These are phyloP conservation scores for Immersiporthe knoxdaviesiana DNA, from an alignment of 2,329 filamentous ascomycete species.

Conservation along the genomic window DNA sequence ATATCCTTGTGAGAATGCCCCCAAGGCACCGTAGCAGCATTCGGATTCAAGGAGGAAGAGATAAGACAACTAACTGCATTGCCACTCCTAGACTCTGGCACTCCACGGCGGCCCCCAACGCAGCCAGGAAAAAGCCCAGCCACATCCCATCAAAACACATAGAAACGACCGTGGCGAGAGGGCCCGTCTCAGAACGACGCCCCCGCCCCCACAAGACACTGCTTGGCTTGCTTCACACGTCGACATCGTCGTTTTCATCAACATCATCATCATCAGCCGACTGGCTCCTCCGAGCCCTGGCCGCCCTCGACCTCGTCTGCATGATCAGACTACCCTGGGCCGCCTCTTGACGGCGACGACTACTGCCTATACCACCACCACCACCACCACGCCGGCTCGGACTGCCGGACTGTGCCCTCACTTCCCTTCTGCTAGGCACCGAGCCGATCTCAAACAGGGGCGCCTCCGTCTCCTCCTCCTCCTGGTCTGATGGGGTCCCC, in stretches of 20 bases:
- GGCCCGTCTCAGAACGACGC: not conserved
- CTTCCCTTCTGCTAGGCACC: not conserved
- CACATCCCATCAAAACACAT: not conserved
- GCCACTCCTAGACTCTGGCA: not conserved
- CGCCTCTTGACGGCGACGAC: not conserved
- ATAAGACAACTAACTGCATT: not conserved
- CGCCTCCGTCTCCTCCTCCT: not conserved
- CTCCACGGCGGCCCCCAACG: not conserved
- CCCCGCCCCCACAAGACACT: not conserved
- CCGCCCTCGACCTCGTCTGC: not conserved
- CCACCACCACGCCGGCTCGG: not conserved
- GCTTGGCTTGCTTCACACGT: not conserved
- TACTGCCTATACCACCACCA: not conserved
- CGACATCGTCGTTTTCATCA: not conserved
- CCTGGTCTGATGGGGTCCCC: not conserved
- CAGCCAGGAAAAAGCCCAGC: not conserved
- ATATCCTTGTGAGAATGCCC: not conserved
- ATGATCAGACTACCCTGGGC: not conserved
- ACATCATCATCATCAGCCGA: not conserved
- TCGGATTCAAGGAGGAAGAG: not conserved
- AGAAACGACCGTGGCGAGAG: not conserved
- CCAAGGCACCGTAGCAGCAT: not conserved
- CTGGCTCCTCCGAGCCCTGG: not conserved
- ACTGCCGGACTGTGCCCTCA: not conserved
- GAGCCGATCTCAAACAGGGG: not conserved